phyloP scores from a whole-genome alignment of 148 eudicot genomes.

The Cornus suecica region DNA sequence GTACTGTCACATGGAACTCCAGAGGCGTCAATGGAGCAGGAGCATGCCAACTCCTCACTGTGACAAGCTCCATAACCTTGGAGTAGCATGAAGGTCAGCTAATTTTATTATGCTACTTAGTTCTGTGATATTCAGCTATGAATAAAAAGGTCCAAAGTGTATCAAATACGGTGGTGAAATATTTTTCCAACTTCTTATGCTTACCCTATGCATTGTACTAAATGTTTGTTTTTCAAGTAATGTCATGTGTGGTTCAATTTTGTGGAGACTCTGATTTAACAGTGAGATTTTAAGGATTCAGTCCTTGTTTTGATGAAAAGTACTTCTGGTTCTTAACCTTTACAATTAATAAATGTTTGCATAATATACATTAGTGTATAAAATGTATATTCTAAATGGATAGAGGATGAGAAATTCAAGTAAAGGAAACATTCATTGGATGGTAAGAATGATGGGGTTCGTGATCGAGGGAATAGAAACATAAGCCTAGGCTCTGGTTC shows the following conservation, averaged over 20 bases:
- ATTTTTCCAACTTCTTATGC: background rate
- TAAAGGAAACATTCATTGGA: background rate
- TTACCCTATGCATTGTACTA: too few relatives aligned
- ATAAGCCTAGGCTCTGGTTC: too few relatives aligned
- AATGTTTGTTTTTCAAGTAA: background rate
- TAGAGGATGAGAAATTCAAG: background rate
- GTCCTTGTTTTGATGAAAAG: background rate
- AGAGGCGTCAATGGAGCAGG: slow-evolving; percentile 95
- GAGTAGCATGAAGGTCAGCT: slow-evolving; percentile 67
- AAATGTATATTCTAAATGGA: background rate
- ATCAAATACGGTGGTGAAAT: background rate
- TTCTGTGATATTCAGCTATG: background rate
- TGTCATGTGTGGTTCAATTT: background rate
- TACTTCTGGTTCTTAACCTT: background rate
- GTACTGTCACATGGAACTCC: slow-evolving; percentile 88
- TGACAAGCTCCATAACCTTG: slow-evolving; percentile 71
- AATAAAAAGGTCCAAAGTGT: too few relatives aligned
- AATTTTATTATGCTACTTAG: background rate
- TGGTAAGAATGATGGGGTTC: background rate
- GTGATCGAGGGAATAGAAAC: too few relatives aligned
- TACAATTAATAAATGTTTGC: background rate
- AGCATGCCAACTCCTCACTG: slow-evolving; percentile 87
- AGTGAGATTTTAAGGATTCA: background rate
- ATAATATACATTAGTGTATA: background rate
- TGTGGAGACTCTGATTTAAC: background rate